Conservation (phyloP, 2,329 filamentous ascomycete species). For the Penicillium sp. region DNA sequence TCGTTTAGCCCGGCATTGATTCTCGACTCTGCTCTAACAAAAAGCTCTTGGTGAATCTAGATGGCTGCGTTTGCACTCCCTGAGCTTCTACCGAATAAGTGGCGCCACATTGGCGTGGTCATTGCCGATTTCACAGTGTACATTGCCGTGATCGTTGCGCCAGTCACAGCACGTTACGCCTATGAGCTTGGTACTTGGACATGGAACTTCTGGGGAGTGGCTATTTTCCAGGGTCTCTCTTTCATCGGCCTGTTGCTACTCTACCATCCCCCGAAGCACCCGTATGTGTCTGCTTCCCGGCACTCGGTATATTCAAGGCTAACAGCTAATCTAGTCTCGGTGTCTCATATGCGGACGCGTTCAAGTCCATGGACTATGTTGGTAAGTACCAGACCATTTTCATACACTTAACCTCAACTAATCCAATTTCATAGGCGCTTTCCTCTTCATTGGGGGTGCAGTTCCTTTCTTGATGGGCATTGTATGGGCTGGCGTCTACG, state of each 20-base stretch:
- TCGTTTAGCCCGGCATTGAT: background rate
- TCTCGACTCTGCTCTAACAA: background rate
- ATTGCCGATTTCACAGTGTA: conserved; percentile 50
- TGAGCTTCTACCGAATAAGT: conserved; percentile 56
- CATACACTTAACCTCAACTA: background rate
- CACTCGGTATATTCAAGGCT: background rate
- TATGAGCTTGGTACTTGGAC: conserved; percentile 45
- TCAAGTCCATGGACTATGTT: conserved; percentile 46
- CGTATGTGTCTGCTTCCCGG: conserved; percentile 27
- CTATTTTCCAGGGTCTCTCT: conserved; percentile 50
- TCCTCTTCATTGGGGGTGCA: conserved; percentile 43
- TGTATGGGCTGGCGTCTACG: conserved; percentile 44
- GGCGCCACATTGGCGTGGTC: conserved; percentile 51
- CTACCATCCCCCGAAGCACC: conserved; percentile 48
- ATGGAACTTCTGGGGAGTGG: conserved; percentile 52
- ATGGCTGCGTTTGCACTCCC: conserved; percentile 52
- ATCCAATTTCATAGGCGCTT: conserved; percentile 18
- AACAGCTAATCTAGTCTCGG: conserved; percentile 34
- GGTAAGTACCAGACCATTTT: conserved; percentile 22
- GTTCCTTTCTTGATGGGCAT: conserved; percentile 47
- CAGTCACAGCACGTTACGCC: conserved; percentile 51
- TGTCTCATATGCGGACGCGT: conserved; percentile 38
- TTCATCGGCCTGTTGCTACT: conserved; percentile 49
- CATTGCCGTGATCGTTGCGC: conserved; percentile 52
- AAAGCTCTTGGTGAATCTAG: conserved; percentile 10